Base-by-base conservation (phyloP, 2,329 filamentous ascomycete species). In the Orbilia brochopaga region DNA sequence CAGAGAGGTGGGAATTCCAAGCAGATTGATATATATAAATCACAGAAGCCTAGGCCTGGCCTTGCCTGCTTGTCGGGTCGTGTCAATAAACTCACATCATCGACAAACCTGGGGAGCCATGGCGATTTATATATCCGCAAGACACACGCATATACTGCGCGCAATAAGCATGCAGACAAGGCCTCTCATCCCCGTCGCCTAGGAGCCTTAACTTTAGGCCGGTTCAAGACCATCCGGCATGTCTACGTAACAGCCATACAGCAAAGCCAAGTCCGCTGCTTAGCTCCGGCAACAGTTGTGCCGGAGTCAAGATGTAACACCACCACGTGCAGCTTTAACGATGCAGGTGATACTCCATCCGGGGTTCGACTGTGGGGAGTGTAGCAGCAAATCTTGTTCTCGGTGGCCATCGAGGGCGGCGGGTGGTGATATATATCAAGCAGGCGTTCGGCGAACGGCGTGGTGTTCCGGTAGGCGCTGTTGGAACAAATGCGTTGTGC, bases 261-360 rank as follows among this genome's bases (percentile, higher is more conserved):
- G 52, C 8, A 46, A 21, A 27, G 23, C 24, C 37, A 37, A 54
- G 40, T n/a, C n/a, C 13, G 13, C 48, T 13, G 24, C 64, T 51
- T 61, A 57, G 65, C 53, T 63, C 65, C 65, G 65, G 65, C 58
- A 69, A 63, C 11, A 63, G 65, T 54, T 69, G 60, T 59, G 65
- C 65, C 65, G 65, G 65, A 24, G 19, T 69, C 53, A 58, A 69
- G 40, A 17, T 69, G 65, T 63, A 69, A 69, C 65, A 69, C 27
- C 30, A 44, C 58, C 65, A 69, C 65, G 65, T 69, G 65, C 65
- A 59, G 65, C 3, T 58, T 50, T 35, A 40, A 53, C 7, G 32
- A 69, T 69, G 58, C 65, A 69, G 65, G 58, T 69, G 65, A 69
- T 69, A 48, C 58, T 44, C 27, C 37, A 48, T 58, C 52, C 53